Percentiles rank a stretch among this genome's conserved stretches.
Evolutionary conservation across 208 protist species (phyloP).

Genomic region (Leishmania mexicana): DNA sequence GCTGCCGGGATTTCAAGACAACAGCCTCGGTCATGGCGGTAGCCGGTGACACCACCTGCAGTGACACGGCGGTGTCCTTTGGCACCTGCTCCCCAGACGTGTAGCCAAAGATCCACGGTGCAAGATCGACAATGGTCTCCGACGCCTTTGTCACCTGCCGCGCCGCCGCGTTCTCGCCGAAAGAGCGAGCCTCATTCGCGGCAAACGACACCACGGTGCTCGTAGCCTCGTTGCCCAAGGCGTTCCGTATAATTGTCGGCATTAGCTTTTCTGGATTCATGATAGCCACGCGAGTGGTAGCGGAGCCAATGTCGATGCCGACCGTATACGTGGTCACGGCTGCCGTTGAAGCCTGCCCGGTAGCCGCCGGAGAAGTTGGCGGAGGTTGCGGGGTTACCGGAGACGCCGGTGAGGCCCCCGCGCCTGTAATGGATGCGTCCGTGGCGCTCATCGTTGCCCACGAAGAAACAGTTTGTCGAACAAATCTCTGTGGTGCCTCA

Average conservation of each 20-base stretch:
- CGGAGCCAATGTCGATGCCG: slow-evolving; percentile 67
- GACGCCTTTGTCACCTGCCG: slow-evolving; percentile 63
- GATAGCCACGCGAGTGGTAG: slow-evolving; percentile 57
- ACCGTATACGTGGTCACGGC: slow-evolving; percentile 28
- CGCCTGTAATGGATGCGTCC: background rate
- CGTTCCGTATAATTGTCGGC: slow-evolving; percentile 71
- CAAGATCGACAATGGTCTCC: slow-evolving; percentile 61
- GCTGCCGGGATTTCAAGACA: slow-evolving; percentile 11
- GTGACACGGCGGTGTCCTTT: slow-evolving; percentile 13
- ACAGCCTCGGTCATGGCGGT: slow-evolving; percentile 24
- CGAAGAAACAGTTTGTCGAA: background rate
- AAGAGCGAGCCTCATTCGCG: slow-evolving; percentile 51
- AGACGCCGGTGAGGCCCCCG: slow-evolving; percentile 3
- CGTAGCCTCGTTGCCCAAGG: slow-evolving; percentile 72
- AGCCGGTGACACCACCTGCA: slow-evolving; percentile 22
- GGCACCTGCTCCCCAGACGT: slow-evolving; percentile 17
- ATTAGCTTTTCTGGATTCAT: slow-evolving; percentile 55
- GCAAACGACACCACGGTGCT: slow-evolving; percentile 59
- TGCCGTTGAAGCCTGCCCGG: background rate
- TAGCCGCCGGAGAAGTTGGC: slow-evolving; percentile 4
- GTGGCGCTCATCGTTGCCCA: slow-evolving; percentile 9
- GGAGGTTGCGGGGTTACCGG: slow-evolving; percentile 4
- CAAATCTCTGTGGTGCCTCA: background rate
- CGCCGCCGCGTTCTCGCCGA: slow-evolving; percentile 61
- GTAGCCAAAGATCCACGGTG: slow-evolving; percentile 49